Evolutionary conservation across 306 rosid genomes (phyloP).

Genomic region (Canavalia gladiata): DNA sequence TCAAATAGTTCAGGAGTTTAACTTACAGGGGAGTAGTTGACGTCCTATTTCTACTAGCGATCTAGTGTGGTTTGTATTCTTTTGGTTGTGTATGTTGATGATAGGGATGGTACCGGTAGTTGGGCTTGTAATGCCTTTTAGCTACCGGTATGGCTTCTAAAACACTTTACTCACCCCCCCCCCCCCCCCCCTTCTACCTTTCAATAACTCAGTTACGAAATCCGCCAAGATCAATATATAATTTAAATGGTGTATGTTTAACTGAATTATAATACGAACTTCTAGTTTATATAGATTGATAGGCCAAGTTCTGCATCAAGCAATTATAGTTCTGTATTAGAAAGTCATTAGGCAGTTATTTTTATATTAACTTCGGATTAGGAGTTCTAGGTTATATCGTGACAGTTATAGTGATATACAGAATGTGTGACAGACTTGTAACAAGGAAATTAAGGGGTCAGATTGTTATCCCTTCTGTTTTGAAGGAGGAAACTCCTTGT

Average conservation of each 20-base stretch:
- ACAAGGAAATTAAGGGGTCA: too few species aligned
- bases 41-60: neutral
- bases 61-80: neutral
- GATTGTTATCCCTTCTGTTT: too few species aligned
- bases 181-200: neutral
- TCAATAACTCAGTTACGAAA: neutral
- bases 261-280: slow-evolving; percentile 2
- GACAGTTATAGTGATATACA: too few species aligned
- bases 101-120: slow-evolving; percentile 1
- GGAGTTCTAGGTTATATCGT: too few species aligned
- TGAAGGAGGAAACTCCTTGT: too few species aligned
- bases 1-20: neutral
- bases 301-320: too few species aligned
- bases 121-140: neutral
- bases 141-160: too few species aligned
- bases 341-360: too few species aligned
- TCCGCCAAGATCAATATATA: neutral
- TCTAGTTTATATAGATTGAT: neutral
- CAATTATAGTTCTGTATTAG: too few species aligned
- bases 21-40: neutral
- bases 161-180: too few species aligned
- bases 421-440: too few species aligned
- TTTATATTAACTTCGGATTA: too few species aligned
- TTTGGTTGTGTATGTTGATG: slow-evolving; percentile 14
- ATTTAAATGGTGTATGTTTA: slow-evolving; percentile 6